Conservation (phyloP, 805 yeast genomes). For the Candida chauliodis region DNA sequence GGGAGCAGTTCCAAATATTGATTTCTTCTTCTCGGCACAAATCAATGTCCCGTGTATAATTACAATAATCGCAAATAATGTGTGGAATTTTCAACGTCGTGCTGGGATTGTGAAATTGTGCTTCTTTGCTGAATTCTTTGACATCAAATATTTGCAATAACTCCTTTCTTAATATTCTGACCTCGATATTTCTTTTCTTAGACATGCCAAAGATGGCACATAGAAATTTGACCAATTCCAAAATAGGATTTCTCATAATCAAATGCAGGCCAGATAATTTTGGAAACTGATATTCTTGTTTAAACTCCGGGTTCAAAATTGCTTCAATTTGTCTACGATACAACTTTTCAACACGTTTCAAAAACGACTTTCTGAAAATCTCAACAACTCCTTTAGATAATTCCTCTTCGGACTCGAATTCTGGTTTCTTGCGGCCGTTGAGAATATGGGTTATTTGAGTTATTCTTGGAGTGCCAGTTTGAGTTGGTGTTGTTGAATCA, state of each 20-base stretch:
- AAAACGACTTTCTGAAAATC: conserved; percentile 57
- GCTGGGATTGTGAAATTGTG: conserved; percentile 72
- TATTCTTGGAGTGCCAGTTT: conserved; percentile 51
- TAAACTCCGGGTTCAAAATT: conserved; percentile 60
- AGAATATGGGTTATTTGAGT: conserved; percentile 64
- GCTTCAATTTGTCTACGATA: conserved; percentile 70
- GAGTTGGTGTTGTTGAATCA: conserved; percentile 31
- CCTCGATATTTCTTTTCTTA: conserved; percentile 62
- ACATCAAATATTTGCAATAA: conserved; percentile 71
- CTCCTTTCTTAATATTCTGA: conserved; percentile 69
- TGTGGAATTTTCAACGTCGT: conserved; percentile 62
- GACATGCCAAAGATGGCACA: conserved; percentile 73
- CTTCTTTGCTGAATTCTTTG: conserved; percentile 78
- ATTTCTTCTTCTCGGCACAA: conserved; percentile 65
- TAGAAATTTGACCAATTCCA: conserved; percentile 74
- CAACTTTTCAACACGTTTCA: conserved; percentile 63
- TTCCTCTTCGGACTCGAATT: conserved; percentile 31
- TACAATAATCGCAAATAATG: conserved; percentile 78
- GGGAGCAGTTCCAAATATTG: conserved; percentile 58
- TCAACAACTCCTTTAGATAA: conserved; percentile 47
- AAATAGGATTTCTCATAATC: conserved; percentile 60
- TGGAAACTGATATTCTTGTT: conserved; percentile 70
- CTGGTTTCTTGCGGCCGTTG: conserved; percentile 38
- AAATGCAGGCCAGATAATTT: conserved; percentile 69
- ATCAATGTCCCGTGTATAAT: conserved; percentile 70